Percentiles rank a stretch among this genome's conserved stretches.
These are phyloP conservation scores for Lentinus brumalis DNA, from an alignment of 768 basidiomycete species.

Conservation along the genomic window DNA sequence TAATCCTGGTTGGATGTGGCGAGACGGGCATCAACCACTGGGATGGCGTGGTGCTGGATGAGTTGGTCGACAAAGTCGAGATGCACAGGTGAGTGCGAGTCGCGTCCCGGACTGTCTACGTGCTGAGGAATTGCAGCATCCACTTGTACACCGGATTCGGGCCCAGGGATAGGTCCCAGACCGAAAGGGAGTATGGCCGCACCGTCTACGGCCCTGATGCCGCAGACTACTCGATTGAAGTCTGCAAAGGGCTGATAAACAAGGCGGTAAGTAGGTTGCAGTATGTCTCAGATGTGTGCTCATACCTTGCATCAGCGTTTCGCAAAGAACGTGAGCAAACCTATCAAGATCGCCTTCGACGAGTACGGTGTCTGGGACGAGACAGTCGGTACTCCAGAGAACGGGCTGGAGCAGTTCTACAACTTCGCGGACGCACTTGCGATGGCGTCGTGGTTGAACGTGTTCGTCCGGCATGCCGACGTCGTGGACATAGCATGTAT, in stretches of 20 bases:
- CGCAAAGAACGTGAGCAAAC: constrained; percentile 21
- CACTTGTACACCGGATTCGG: constrained; percentile 30
- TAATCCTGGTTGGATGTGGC: constrained; percentile 59
- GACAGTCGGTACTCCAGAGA: constrained; percentile 28
- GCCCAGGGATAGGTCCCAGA: constrained; percentile 24
- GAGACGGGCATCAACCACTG: constrained; percentile 36
- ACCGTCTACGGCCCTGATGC: constrained; percentile 28
- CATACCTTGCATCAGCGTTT: constrained; percentile 12
- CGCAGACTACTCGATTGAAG: constrained; percentile 28
- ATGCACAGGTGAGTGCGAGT: constrained; percentile 20
- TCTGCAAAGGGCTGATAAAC: constrained; percentile 26
- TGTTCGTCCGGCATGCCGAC: constrained; percentile 60
- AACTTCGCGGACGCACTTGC: constrained; percentile 37
- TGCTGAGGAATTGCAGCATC: constrained; percentile 12
- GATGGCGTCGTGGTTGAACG: constrained; percentile 62
- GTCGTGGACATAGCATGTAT: constrained; percentile 63
- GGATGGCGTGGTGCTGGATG: constrained; percentile 38
- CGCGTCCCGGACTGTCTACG: neutral
- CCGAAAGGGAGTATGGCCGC: constrained; percentile 25
- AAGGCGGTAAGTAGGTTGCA: constrained; percentile 21
- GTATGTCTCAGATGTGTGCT: neutral
- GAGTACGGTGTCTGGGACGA: constrained; percentile 31
- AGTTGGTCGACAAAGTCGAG: constrained; percentile 26
- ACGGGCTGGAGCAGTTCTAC: constrained; percentile 24
- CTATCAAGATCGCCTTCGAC: constrained; percentile 28